phyloP scores from a whole-genome alignment of 805 yeast genomes.

The Saturnispora saitoi region DNA sequence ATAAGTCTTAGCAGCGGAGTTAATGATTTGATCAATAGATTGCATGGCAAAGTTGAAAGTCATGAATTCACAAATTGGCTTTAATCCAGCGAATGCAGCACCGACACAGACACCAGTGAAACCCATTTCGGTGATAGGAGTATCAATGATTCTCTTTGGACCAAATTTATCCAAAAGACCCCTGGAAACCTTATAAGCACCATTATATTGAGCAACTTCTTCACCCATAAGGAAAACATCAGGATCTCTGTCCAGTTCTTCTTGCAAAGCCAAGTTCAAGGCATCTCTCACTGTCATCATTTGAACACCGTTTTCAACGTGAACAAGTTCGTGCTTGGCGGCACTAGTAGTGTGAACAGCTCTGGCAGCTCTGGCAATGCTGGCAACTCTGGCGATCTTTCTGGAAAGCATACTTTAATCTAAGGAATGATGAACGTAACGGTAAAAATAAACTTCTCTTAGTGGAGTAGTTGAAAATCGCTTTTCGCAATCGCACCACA shows the following conservation, averaged over 20 bases:
- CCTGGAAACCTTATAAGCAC: constrained; percentile 96
- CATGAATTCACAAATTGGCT: constrained; percentile 98
- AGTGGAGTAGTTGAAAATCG: background rate
- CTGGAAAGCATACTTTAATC: background rate
- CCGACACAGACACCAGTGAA: constrained; percentile 93
- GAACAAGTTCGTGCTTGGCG: constrained; percentile 10
- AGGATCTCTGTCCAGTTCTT: constrained; percentile 94
- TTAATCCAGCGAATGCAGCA: constrained; percentile 91
- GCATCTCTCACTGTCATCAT: constrained; percentile 95
- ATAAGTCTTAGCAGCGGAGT: constrained; percentile 97
- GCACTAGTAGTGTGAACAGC: constrained; percentile 3
- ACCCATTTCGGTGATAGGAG: constrained; percentile 99
- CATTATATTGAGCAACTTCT: constrained; percentile 98
- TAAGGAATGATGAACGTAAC: background rate
- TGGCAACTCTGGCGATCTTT: background rate
- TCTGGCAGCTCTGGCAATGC: background rate
- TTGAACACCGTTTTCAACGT: constrained; percentile 19
- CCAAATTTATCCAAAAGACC: constrained; percentile 94
- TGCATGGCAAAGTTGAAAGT: constrained; percentile 99
- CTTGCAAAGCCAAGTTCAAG: constrained; percentile 87
- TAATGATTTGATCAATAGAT: constrained; percentile 95
- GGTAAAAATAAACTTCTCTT: background rate
- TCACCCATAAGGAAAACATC: constrained; percentile 95
- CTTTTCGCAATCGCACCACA: constrained; percentile 3
- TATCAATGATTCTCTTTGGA: constrained; percentile 85